Evolutionary conservation across 257 asterid genomes (phyloP), one percentile per base, ranked within the genome.

Genomic region (Solanum peruvianum): DNA sequence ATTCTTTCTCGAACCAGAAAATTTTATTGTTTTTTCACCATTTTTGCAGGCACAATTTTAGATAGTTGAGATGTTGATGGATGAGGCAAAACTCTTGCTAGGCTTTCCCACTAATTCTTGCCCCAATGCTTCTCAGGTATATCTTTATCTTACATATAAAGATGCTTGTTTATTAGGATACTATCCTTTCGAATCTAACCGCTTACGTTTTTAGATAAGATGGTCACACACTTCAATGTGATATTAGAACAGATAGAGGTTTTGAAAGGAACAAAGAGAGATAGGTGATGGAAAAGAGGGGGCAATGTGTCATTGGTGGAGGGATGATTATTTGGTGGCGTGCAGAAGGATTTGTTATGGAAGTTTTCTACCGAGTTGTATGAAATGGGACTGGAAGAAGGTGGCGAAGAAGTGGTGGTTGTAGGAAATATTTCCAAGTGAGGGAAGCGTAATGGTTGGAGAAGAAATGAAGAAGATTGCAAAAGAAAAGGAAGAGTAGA

Each of bases 81-180:
- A 89, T 25, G 90, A 89, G 42, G 91, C 91, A 67, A 89, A 85
- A 83, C 15, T 71, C 23, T 56, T 89, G 82, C 86, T 89, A 49
- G 91, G 91, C 21, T 85, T 89, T 87, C 85, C 91, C 56, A 86
- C 87, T 75, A 83, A 81, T 56, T 70, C 86, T 70, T 56, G 35
- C 60, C 91, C 91, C 37, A 83, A 88, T 41, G 83, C 86, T 44
- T 70, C 58, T 33, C 89, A 89, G 91, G 91, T 60, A 18, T 41
- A 87, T 47, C 2, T 47, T 49, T 15, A 49, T 49, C 8, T 37
- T 14, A 11, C 49, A 21, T 16, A 15, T 31, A 84, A 42, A 25
- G 11, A 11, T 83, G 27, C 82, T 45, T 41, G 71, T 72, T 58
- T 45, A 31, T 75, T 75, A 75, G 21, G 11, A 21, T 39, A 39